These are phyloP conservation scores for Elsinoe batatas DNA, from an alignment of 2,329 filamentous ascomycete genomes.

Conservation along the genomic window DNA sequence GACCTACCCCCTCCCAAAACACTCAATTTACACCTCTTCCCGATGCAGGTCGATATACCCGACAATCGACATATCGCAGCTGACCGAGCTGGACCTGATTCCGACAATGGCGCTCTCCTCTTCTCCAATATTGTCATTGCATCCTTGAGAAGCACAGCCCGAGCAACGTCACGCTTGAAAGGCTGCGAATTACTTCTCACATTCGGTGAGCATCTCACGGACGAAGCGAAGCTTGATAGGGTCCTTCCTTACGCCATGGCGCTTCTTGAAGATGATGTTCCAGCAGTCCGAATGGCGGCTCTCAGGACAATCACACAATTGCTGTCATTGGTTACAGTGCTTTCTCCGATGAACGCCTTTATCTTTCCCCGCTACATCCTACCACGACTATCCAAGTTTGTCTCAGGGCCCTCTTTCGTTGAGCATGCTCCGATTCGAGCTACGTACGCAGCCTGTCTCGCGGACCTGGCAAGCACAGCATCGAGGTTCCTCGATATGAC, in stretches of 20 bases:
- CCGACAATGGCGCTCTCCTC: constrained; percentile 84
- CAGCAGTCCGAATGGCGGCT: constrained; percentile 76
- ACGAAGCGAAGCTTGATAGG: constrained; percentile 90
- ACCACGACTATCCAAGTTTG: constrained; percentile 48
- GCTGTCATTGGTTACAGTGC: constrained; percentile 74
- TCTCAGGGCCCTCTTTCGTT: constrained; percentile 39
- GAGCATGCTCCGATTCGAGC: constrained; percentile 62
- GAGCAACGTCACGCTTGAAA: constrained; percentile 74
- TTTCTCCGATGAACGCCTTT: constrained; percentile 63
- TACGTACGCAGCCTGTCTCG: constrained; percentile 86
- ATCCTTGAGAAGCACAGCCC: constrained; percentile 78
- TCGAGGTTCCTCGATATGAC: constrained; percentile 82
- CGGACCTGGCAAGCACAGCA: constrained; percentile 77
- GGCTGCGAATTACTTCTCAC: constrained; percentile 87
- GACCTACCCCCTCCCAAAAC: constrained; percentile 19
- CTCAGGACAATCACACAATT: constrained; percentile 82
- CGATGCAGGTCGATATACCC: constrained; percentile 75
- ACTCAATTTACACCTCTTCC: constrained; percentile 57
- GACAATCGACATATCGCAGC: constrained; percentile 66
- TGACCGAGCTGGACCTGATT: constrained; percentile 41
- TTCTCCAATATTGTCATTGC: constrained; percentile 84
- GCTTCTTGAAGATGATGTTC: constrained; percentile 69
- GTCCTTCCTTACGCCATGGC: constrained; percentile 83
- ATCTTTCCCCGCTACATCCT: constrained; percentile 59
- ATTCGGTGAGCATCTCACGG: constrained; percentile 81